Conservation (phyloP, 139 green algal genomes). For the Auxenochlorella pyrenoidosa region DNA sequence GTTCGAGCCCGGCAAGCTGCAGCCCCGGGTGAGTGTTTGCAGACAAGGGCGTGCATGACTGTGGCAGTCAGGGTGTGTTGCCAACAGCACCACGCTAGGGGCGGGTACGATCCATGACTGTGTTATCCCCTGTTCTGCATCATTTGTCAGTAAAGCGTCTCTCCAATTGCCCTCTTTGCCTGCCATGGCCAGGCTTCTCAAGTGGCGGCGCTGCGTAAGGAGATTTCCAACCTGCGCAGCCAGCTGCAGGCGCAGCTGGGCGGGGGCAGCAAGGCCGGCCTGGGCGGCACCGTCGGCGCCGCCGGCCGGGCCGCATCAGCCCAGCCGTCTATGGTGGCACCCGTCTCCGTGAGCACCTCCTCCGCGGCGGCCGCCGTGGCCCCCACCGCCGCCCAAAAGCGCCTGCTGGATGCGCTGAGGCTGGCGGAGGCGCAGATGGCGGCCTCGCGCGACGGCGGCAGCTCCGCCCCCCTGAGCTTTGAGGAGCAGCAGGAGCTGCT, state of each 20-base stretch:
- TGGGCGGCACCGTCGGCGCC: not conserved
- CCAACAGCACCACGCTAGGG: too few species aligned
- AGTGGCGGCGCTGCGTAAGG: constrained; percentile 5
- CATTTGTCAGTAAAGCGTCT: too few species aligned
- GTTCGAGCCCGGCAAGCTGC: constrained; percentile 11
- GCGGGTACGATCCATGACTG: too few species aligned
- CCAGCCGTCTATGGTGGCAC: not conserved
- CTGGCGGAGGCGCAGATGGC: constrained; percentile 28
- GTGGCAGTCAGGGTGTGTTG: too few species aligned
- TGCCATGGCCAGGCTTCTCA: not conserved
- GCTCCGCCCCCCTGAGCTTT: not conserved
- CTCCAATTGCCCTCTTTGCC: not conserved
- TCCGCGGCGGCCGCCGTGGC: not conserved
- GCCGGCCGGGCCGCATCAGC: not conserved
- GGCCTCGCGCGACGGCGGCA: not conserved
- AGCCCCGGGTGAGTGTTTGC: not conserved
- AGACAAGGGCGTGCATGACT: not conserved
- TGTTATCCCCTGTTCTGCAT: too few species aligned
- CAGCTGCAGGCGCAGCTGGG: constrained; percentile 25
- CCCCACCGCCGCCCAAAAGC: not conserved
- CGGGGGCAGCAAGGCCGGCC: not conserved
- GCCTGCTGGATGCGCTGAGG: constrained; percentile 9
- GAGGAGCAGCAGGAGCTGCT: constrained; percentile 16
- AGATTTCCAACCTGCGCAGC: not conserved
- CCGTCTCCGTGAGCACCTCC: not conserved